Base-by-base conservation (phyloP, 106 monocot species). In the Dactylorhiza incarnata region DNA sequence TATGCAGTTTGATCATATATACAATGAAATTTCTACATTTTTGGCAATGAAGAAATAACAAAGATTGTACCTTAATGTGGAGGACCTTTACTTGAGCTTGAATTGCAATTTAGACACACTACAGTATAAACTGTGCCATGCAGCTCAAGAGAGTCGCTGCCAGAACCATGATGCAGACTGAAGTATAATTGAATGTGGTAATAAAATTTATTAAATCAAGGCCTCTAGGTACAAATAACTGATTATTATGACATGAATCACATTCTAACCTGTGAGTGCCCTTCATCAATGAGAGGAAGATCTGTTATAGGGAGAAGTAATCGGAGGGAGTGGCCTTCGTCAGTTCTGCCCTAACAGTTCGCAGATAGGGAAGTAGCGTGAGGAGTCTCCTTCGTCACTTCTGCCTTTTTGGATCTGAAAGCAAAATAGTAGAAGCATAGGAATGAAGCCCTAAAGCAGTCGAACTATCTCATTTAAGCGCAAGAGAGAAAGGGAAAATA, bases 101-200 rank as follows among this genome's bases (percentile, higher is more conserved):
- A 84, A 99, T 94, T 78, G 88, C 99, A 99, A 17, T 99, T 54
- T 78, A 99, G 88, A 68, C 99, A 99, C 65, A 81, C 79, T 16
- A 99, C 99, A 82, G 83, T 80, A 78, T 91, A 92, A 71, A 99
- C 99, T 75, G 89, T 91, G 55, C 94, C 99, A 85, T 99, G 99
- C 73, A 99, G 76, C 73, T 99, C 99, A 76, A 99, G 89, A 16
- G 99, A 94, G 37, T 88, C 61, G 54, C 99, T 99, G 37, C 99
- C 94, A 63, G 94, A 91, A 77, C 94, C 87, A 85, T 94, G 99
- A 84, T 99, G 99, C 83, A 99, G 83, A 69, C 99, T 97, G 74
- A 81, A 44, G 68, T 44, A 74, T 65, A 15, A 77, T 19, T 61
- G 48, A 75, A 59, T 3, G 17, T 52, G 5, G 75, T 66, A 9